Evolutionary conservation across 1,284 basidiomycete species (phyloP), one percentile per base, ranked within the genome.

Genomic region (Microbotryomycetes sp.): DNA sequence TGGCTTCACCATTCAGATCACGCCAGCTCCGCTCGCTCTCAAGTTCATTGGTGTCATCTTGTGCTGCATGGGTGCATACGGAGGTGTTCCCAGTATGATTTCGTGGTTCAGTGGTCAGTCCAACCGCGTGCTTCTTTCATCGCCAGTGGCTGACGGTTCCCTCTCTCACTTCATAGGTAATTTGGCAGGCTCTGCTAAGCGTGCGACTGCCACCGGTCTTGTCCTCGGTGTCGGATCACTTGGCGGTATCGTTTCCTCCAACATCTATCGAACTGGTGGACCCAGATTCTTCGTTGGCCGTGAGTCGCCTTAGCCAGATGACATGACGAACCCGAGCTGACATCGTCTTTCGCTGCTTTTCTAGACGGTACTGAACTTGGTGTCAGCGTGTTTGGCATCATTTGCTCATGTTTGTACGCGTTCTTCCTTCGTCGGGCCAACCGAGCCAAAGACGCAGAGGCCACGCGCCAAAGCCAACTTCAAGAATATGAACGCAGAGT

Each of bases 1-100:
- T 16, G 50, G 50, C 26, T 52, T 52, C 50, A 52, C 50, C 12
- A 52, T 52, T 29, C 14, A 52, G 7, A 52, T 52, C 50, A 52
- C 19, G 15, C 50, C 50, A n/a, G 50, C 50, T 29, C 50, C 26
- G 14, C 26, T 30, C 50, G 25, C 26, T 29, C 26, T 52, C 50
- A 52, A 52, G 25, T 52, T 52, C 12, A 28, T 52, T n/a, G 25
- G 50, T 6, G 25, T 52, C 26, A 28, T 52, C 16, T 30, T 52
- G 15, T 52, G 50, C 50, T 23, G 25, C 26, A 30, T 30, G 25
- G 26, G 50, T 52, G 50, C 50, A n/a, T 52, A 52, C 50, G 50
- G 50, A 23, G 50, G 50, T 29, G 50, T 52, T 15, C 50, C 50
- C 30, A 26, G 25, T 7, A 52, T 52, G 50, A 52, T 52, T 25